Conservation (phyloP, 805 yeast genomes). For the Barnettozyma botsteinii region DNA sequence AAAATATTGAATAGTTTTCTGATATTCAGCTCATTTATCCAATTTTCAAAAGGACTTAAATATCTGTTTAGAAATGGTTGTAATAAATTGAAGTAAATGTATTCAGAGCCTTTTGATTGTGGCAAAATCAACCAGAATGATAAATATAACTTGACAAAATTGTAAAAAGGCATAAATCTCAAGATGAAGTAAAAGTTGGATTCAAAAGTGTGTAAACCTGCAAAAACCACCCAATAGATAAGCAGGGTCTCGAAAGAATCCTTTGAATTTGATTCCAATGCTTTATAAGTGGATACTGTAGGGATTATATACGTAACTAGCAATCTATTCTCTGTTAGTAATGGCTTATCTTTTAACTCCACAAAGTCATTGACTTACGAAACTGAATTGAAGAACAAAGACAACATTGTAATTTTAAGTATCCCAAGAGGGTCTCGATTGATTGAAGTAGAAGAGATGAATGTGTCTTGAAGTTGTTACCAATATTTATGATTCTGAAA, state of each 20-base stretch:
- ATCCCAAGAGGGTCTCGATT: too few relatives aligned
- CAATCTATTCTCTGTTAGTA: constrained; percentile 21
- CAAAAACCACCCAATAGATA: constrained; percentile 62
- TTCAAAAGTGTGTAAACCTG: constrained; percentile 35
- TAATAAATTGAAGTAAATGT: constrained; percentile 32
- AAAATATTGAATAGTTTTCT: not conserved
- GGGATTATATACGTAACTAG: constrained; percentile 49
- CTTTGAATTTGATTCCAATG: constrained; percentile 36
- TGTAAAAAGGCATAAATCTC: constrained; percentile 48
- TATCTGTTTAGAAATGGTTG: constrained; percentile 34
- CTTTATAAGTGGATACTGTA: constrained; percentile 51
- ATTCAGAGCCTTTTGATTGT: constrained; percentile 40
- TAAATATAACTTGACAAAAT: constrained; percentile 40
- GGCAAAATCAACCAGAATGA: constrained; percentile 59
- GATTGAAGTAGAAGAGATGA: too few relatives aligned
- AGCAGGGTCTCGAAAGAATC: constrained; percentile 40
- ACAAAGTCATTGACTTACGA: constrained; percentile 12
- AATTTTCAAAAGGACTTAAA: constrained; percentile 30
- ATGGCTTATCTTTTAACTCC: not conserved
- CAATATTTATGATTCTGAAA: too few relatives aligned
- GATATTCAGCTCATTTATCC: constrained; percentile 4
- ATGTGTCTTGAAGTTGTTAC: too few relatives aligned
- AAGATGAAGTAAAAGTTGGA: constrained; percentile 40
- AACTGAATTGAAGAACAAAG: constrained; percentile 24
- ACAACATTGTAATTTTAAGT: constrained; percentile 26